Percentiles rank a stretch among this genome's conserved stretches.
Conservation (phyloP, 2,329 filamentous ascomycete genomes). For the Talaromyces sp. region DNA sequence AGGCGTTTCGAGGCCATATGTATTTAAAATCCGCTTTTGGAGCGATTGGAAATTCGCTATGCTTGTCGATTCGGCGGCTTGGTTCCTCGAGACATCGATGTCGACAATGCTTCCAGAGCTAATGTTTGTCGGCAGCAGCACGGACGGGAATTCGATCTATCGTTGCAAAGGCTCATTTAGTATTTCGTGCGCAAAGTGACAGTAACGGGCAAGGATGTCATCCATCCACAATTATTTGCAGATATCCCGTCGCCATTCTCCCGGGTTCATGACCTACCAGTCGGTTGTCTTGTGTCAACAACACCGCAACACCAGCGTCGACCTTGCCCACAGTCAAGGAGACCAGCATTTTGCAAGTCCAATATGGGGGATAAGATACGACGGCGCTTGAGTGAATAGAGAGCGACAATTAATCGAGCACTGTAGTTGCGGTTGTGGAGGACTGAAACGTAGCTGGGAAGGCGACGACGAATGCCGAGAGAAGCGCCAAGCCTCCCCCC, state of each 20-base stretch:
- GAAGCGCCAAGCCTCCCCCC: not conserved
- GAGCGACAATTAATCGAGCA: not conserved
- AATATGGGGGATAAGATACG: not conserved
- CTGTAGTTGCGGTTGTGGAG: not conserved
- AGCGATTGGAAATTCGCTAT: slow-evolving; percentile 73
- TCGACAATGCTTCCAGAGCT: slow-evolving; percentile 95
- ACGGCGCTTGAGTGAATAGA: not conserved
- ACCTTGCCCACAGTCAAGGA: slow-evolving; percentile 98
- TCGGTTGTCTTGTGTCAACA: slow-evolving; percentile 93
- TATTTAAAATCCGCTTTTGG: slow-evolving; percentile 81
- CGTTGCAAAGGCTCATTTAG: not conserved
- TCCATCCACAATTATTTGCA: not conserved
- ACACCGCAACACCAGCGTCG: slow-evolving; percentile 94
- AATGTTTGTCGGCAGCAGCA: slow-evolving; percentile 91
- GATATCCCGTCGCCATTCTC: slow-evolving; percentile 8
- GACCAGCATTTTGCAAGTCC: slow-evolving; percentile 69
- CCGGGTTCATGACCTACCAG: slow-evolving; percentile 59
- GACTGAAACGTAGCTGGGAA: not conserved
- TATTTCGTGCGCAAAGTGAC: not conserved
- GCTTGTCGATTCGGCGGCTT: slow-evolving; percentile 67
- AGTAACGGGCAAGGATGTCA: not conserved
- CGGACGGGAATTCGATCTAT: slow-evolving; percentile 97
- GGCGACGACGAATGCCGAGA: not conserved
- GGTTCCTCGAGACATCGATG: slow-evolving; percentile 89
- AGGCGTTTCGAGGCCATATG: slow-evolving; percentile 78